Evolutionary conservation across 2,329 filamentous ascomycete species (phyloP).

Genomic region (Apiospora pterosperma): DNA sequence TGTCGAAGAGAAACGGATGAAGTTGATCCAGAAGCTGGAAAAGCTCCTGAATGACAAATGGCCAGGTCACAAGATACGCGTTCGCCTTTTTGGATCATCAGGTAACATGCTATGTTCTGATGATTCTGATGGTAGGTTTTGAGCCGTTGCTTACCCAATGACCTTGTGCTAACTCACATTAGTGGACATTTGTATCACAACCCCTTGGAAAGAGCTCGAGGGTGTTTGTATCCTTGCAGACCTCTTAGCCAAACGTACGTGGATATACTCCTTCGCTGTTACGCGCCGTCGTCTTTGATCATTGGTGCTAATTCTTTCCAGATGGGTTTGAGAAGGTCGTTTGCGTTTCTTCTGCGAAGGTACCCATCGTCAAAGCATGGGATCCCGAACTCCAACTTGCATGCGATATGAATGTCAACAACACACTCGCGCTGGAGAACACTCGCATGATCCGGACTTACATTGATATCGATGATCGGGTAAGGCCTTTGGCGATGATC

Average conservation of each 20-base stretch:
- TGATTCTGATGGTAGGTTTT: slow-evolving; percentile 81
- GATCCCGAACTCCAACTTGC: slow-evolving; percentile 86
- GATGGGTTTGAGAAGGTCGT: slow-evolving; percentile 97
- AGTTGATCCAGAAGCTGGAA: slow-evolving; percentile 83
- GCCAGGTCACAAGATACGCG: slow-evolving; percentile 85
- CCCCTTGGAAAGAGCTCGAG: slow-evolving; percentile 81
- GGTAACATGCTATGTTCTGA: slow-evolving; percentile 92
- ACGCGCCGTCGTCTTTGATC: background rate
- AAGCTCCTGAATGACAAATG: slow-evolving; percentile 85
- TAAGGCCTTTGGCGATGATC: slow-evolving; percentile 91
- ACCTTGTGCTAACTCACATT: background rate
- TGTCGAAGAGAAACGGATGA: slow-evolving; percentile 71
- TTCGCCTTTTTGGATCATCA: slow-evolving; percentile 96
- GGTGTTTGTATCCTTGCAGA: slow-evolving; percentile 88
- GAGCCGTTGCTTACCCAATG: background rate
- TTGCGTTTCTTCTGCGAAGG: slow-evolving; percentile 91
- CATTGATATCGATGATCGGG: slow-evolving; percentile 85
- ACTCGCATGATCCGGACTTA: slow-evolving; percentile 98
- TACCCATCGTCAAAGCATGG: slow-evolving; percentile 98
- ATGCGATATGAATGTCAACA: slow-evolving; percentile 99
- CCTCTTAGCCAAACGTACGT: slow-evolving; percentile 78
- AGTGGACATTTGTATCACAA: slow-evolving; percentile 99
- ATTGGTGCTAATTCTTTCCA: slow-evolving; percentile 40
- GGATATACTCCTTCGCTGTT: background rate
- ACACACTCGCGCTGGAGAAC: slow-evolving; percentile 90